Percentiles rank a stretch among this genome's conserved stretches.
Evolutionary conservation across 1,284 basidiomycete genomes (phyloP).

Genomic region (Ceratobasidium sp.): DNA sequence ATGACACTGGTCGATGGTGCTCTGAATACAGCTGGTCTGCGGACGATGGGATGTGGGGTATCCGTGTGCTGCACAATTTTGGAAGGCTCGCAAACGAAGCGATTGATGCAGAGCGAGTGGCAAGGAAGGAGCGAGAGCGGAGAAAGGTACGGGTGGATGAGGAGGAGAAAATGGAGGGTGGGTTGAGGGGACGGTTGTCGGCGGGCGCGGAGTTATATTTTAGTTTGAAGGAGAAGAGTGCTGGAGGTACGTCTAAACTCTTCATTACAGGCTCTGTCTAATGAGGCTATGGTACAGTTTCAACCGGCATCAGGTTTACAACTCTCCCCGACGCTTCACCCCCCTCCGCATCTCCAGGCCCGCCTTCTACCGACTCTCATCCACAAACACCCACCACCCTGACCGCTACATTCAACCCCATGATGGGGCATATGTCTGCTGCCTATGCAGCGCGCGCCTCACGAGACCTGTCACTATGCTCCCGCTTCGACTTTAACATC

Average conservation of each 20-base stretch:
- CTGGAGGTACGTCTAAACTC: conserved; percentile 73
- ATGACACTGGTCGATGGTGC: conserved; percentile 92
- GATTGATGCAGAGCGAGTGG: conserved; percentile 40
- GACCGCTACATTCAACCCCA: conserved; percentile 94
- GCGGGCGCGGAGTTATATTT: conserved; percentile 96
- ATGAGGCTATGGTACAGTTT: conserved; percentile 67
- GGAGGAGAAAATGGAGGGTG: conserved; percentile 90
- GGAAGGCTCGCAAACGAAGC: conserved; percentile 66
- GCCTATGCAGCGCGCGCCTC: conserved; percentile 93
- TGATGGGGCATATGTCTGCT: conserved; percentile 93
- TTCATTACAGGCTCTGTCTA: neutral
- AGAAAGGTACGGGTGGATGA: conserved; percentile 81
- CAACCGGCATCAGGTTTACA: conserved; percentile 92
- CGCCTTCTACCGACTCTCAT: conserved; percentile 53
- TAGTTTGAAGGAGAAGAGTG: conserved; percentile 92
- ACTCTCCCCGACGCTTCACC: conserved; percentile 84
- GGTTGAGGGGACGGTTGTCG: conserved; percentile 88
- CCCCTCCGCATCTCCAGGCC: conserved; percentile 63
- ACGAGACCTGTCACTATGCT: conserved; percentile 86
- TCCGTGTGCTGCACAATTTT: conserved; percentile 94
- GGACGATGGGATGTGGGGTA: conserved; percentile 92
- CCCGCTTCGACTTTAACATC: conserved; percentile 96
- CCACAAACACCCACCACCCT: conserved; percentile 89
- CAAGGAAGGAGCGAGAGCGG: conserved; percentile 35
- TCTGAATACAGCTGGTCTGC: conserved; percentile 96